Conservation (phyloP, 2,329 filamentous ascomycete species). For the Diaporthe helianthi region DNA sequence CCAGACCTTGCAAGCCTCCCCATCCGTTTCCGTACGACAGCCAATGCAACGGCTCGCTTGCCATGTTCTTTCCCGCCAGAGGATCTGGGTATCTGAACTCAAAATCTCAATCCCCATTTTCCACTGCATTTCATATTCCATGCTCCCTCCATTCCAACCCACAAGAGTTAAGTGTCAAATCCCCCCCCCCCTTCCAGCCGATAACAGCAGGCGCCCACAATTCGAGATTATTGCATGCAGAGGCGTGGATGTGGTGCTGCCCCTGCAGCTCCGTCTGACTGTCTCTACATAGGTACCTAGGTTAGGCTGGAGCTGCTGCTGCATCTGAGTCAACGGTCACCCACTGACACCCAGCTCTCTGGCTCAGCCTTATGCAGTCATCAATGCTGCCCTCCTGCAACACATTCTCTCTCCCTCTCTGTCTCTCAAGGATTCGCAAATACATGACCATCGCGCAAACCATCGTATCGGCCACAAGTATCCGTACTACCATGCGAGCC, state of each 20-base stretch:
- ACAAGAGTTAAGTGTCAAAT: too few relatives aligned
- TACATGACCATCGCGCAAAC: constrained; percentile 1
- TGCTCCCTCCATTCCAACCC: not conserved
- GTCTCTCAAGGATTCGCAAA: not conserved
- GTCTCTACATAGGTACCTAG: too few relatives aligned
- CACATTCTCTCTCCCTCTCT: not conserved
- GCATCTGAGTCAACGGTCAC: not conserved
- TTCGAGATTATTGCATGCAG: not conserved
- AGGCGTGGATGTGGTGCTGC: not conserved
- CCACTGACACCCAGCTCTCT: constrained; percentile 7
- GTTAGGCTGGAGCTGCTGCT: not conserved
- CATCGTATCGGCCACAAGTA: not conserved
- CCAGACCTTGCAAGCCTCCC: not conserved
- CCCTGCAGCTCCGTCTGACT: constrained; percentile 26
- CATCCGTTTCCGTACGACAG: constrained; percentile 19
- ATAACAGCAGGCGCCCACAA: not conserved
- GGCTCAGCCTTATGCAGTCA: constrained; percentile 31
- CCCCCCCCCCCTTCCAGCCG: not conserved
- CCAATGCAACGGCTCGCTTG: constrained; percentile 19
- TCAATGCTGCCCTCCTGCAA: constrained; percentile 6
- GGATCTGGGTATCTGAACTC: constrained; percentile 7
- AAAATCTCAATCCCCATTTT: not conserved
- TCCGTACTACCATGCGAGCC: not conserved
- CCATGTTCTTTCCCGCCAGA: not conserved
- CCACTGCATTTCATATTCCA: not conserved